Percentiles rank a stretch among this genome's conserved stretches.
phyloP scores from a whole-genome alignment of 148 eudicot species.

The Dianthus caryophyllus region DNA sequence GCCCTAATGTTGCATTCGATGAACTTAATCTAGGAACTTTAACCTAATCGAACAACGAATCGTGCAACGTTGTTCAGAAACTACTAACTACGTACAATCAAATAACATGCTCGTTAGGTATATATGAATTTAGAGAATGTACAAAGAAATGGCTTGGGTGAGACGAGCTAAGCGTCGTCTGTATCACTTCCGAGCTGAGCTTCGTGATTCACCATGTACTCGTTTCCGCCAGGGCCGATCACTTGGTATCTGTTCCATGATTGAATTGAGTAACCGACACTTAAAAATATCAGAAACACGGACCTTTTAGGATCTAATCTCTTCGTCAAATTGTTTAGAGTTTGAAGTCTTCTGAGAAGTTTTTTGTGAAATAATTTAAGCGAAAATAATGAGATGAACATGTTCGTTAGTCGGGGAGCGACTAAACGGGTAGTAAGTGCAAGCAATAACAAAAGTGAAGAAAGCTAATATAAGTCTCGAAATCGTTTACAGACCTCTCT shows the following conservation, averaged over 20 bases:
- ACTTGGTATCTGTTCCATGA: slow-evolving; percentile 17
- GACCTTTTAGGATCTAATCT: too few relatives aligned
- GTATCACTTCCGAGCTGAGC: slow-evolving; percentile 6
- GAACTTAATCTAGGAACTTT: too few relatives aligned
- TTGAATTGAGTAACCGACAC: not conserved
- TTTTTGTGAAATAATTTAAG: too few relatives aligned
- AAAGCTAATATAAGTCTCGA: not conserved
- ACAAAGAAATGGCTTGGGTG: not conserved
- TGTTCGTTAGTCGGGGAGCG: not conserved
- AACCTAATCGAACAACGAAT: too few relatives aligned
- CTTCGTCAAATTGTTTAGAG: too few relatives aligned
- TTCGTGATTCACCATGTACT: not conserved
- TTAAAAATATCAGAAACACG: not conserved
- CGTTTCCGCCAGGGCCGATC: slow-evolving; percentile 5
- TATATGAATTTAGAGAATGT: not conserved
- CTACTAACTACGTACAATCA: slow-evolving; percentile 5
- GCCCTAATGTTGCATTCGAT: too few relatives aligned
- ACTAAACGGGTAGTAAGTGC: not conserved
- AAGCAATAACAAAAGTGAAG: slow-evolving; percentile 5
- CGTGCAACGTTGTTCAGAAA: too few relatives aligned
- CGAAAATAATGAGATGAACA: too few relatives aligned
- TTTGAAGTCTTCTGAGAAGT: too few relatives aligned
- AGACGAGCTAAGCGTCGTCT: slow-evolving; percentile 1
- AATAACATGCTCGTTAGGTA: not conserved
- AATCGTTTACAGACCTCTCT: slow-evolving; percentile 20